Conservation (phyloP, 2,329 filamentous ascomycete genomes). For the Cercospora citrullina region DNA sequence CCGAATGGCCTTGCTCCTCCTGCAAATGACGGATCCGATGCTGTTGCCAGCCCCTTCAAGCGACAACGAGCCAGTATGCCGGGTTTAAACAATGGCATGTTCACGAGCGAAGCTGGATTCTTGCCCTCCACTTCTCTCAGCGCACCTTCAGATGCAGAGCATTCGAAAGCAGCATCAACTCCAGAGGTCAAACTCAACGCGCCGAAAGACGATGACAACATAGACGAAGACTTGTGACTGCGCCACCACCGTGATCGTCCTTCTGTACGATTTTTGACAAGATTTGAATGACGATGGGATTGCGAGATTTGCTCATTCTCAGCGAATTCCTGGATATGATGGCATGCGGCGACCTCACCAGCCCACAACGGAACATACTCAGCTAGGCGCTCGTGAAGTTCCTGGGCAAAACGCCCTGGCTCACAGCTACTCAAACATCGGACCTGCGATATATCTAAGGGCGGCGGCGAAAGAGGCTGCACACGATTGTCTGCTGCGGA, state of each 20-base stretch:
- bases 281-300: slow-evolving; percentile 7
- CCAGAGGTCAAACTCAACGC: slow-evolving; percentile 28
- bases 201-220: slow-evolving; percentile 38
- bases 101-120: slow-evolving; percentile 23
- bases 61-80: slow-evolving; percentile 67
- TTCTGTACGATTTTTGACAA: background rate
- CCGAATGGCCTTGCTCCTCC: slow-evolving; percentile 31
- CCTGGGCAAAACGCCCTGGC: background rate
- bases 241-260: background rate
- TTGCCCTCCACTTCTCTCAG: slow-evolving; percentile 22
- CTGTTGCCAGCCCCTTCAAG: slow-evolving; percentile 71
- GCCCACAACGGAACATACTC: background rate
- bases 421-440: background rate
- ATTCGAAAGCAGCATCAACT: slow-evolving; percentile 37
- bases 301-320: background rate
- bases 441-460: background rate
- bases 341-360: background rate
- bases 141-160: slow-evolving; percentile 22
- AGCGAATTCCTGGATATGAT: background rate
- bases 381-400: background rate
- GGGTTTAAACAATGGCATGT: slow-evolving; percentile 35
- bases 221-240: slow-evolving; percentile 49
- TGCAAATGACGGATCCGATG: slow-evolving; percentile 47
- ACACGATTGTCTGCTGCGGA: background rate
- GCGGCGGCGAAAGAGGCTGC: background rate